Evolutionary conservation across 1,139 yeast species (phyloP).

Genomic region (Zygosaccharomyces sapae): DNA sequence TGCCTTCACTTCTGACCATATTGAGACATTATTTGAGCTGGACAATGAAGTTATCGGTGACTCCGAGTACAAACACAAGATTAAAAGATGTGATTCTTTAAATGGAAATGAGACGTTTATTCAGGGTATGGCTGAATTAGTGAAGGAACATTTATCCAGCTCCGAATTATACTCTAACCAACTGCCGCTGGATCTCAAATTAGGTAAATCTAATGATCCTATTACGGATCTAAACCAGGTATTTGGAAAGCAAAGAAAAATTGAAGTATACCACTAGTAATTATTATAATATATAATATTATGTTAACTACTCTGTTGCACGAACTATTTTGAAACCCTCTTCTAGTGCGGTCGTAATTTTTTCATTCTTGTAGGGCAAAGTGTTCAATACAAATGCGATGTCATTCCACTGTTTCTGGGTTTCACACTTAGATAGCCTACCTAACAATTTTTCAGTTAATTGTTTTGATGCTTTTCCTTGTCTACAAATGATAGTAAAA

Average conservation of each 20-base stretch:
- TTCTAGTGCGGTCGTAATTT: constrained; percentile 52
- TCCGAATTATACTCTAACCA: constrained; percentile 59
- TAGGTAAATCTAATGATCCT: constrained; percentile 56
- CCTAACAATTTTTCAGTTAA: constrained; percentile 71
- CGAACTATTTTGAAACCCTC: constrained; percentile 66
- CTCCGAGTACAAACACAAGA: constrained; percentile 61
- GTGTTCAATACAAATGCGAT: constrained; percentile 72
- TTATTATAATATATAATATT: background rate
- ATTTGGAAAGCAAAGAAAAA: constrained; percentile 46
- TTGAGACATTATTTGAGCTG: constrained; percentile 88
- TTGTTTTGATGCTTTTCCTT: constrained; percentile 90
- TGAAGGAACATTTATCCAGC: constrained; percentile 61
- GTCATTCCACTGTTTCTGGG: constrained; percentile 75
- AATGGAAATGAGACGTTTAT: constrained; percentile 80
- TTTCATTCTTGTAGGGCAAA: constrained; percentile 68
- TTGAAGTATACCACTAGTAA: background rate
- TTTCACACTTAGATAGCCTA: constrained; percentile 59
- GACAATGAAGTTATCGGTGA: constrained; percentile 80
- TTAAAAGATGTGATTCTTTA: constrained; percentile 86
- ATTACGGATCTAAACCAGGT: constrained; percentile 60
- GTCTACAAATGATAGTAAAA: constrained; percentile 80
- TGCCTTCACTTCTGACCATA: constrained; percentile 94
- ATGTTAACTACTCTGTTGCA: constrained; percentile 31
- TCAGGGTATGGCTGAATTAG: constrained; percentile 81
- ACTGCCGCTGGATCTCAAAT: constrained; percentile 60